These are phyloP conservation scores for Chrysosporium keratinophilum DNA, from an alignment of 2,329 filamentous ascomycete genomes.

Conservation along the genomic window DNA sequence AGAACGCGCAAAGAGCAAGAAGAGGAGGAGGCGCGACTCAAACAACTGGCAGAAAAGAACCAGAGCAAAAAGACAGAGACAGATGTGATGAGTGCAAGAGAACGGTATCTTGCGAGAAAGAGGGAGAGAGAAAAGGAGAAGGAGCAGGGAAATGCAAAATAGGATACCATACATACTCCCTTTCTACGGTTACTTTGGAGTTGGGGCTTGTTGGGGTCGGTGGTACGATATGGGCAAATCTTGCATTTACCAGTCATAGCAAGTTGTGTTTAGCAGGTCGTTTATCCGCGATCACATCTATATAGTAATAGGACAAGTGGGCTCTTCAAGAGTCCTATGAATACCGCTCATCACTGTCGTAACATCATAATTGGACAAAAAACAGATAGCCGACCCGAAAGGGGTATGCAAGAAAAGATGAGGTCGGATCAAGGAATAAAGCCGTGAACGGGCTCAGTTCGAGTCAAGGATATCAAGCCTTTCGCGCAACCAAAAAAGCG, in stretches of 20 bases:
- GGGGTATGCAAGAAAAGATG: neutral
- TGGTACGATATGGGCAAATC: neutral
- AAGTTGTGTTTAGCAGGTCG: neutral
- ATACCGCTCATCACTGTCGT: neutral
- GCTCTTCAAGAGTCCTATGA: neutral
- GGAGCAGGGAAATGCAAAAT: conserved; percentile 22
- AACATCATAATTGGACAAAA: neutral
- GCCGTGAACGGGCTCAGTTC: too few species aligned
- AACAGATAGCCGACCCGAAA: neutral
- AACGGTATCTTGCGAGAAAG: conserved; percentile 52
- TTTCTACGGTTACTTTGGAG: neutral
- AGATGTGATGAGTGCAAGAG: conserved; percentile 51
- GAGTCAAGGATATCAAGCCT: too few species aligned
- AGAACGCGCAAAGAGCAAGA: conserved; percentile 46
- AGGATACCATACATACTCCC: neutral
- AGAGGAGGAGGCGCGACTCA: conserved; percentile 46
- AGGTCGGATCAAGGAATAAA: neutral
- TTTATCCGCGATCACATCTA: neutral
- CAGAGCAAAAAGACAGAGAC: conserved; percentile 49
- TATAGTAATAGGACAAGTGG: too few species aligned
- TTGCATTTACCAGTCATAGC: neutral
- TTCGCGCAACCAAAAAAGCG: too few species aligned
- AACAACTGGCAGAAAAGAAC: conserved; percentile 44
- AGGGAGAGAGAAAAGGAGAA: conserved; percentile 39
- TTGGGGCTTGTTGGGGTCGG: neutral